These are phyloP conservation scores for Neophaeococcomyces mojaviensis DNA, from an alignment of 2,329 filamentous ascomycete genomes.

Conservation along the genomic window DNA sequence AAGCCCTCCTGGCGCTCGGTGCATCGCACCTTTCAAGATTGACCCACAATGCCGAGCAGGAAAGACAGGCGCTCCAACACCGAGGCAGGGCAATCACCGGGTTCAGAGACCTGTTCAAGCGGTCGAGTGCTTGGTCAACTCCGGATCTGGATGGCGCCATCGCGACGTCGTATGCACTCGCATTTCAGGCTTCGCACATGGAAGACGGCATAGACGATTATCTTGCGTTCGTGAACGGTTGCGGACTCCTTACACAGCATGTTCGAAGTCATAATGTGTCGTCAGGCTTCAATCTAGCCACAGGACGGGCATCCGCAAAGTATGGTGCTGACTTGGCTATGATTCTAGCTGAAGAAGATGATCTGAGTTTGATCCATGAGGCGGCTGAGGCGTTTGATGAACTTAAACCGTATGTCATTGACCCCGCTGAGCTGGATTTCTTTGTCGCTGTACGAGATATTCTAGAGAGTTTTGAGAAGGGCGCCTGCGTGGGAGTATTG, in stretches of 20 bases:
- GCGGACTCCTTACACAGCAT: constrained; percentile 30
- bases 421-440: constrained; percentile 9
- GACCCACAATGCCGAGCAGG: constrained; percentile 42
- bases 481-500: background rate
- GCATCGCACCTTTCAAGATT: constrained; percentile 52
- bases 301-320: constrained; percentile 19
- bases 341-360: constrained; percentile 10
- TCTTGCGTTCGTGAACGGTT: constrained; percentile 29
- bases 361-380: constrained; percentile 13
- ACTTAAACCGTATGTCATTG: constrained; percentile 23
- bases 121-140: constrained; percentile 10
- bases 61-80: constrained; percentile 53
- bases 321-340: constrained; percentile 15
- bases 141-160: constrained; percentile 22
- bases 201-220: constrained; percentile 28
- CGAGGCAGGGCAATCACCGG: constrained; percentile 57
- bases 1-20: constrained; percentile 59
- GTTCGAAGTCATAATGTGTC: constrained; percentile 21
- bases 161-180: constrained; percentile 28
- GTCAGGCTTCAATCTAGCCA: constrained; percentile 20
- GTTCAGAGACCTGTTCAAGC: constrained; percentile 47
- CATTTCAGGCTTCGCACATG: constrained; percentile 30
- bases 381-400: constrained; percentile 19
- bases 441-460: background rate
- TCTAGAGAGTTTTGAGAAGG: background rate